Base-by-base conservation (phyloP, 768 basidiomycete genomes). In the Lactarius evosmus region DNA sequence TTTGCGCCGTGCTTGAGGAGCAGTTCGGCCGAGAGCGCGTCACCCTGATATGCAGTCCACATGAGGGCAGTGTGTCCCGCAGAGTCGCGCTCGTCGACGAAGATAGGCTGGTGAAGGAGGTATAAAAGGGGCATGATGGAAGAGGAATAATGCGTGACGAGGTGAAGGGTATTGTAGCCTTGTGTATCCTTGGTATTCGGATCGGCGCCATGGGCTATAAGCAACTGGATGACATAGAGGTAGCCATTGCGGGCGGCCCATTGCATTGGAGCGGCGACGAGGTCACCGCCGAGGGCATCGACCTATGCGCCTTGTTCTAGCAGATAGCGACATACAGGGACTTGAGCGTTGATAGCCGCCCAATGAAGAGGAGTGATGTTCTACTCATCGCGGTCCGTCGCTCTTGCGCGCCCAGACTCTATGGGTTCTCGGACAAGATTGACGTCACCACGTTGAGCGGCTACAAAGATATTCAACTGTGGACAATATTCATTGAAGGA, bases 1-100 rank as follows among this genome's bases (percentile, higher is more conserved):
- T 85, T 90, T 2, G 97, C 95, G 3, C 93, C 93, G 68, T 95
- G 92, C 61, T 87, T 84, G 57, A 99, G 81, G 46, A 99, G 76
- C 52, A 98, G 75, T 67, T 98, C 95, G 6, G 98, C 95, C 3
- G 91, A 93, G 36, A 98, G 83, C 2, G 94, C 95, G 72, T 99
- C 97, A 52, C 97, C 97, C 74, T 99, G 97, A 75, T 98, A 99
- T 9, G 94, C 93, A 6, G 97, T 97, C 97, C 97, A 99, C 93
- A 98, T 97, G 56, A 98, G 81, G 0, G 92, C 82, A 0, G 96
- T 97, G 72, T 98, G 97, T 0, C 97, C 97, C 70, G 93, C 90
- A 1, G 87, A 80, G 74, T 99, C 97, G 44, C 87, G 83, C 53
- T 89, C 88, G 73, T 99, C 97, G 63, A 98, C 89, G 49, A 86